Conservation (phyloP, 768 basidiomycete species). For the Exidia glandulosa region DNA sequence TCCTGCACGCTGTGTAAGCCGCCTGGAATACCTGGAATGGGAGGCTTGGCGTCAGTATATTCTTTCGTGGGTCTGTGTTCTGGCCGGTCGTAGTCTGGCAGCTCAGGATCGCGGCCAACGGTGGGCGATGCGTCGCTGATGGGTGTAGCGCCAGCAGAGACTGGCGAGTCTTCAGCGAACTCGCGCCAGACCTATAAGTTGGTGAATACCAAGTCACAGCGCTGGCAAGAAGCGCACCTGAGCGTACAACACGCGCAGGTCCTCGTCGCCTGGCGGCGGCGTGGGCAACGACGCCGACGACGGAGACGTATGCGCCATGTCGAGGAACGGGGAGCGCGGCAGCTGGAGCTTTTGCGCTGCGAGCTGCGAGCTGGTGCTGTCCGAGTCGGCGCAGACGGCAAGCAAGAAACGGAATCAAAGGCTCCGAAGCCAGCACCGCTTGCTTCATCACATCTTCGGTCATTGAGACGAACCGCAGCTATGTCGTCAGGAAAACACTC, state of each 20-base stretch:
- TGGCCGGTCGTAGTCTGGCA: neutral
- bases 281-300: constrained; percentile 2
- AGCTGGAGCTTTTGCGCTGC: too few relatives aligned
- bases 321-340: too few relatives aligned
- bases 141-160: constrained; percentile 9
- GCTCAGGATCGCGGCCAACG: neutral
- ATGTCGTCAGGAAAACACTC: too few relatives aligned
- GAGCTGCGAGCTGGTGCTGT: too few relatives aligned
- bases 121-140: neutral
- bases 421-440: too few relatives aligned
- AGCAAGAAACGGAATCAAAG: too few relatives aligned
- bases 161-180: constrained; percentile 41
- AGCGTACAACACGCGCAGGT: constrained; percentile 63
- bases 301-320: neutral
- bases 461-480: too few relatives aligned
- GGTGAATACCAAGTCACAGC: neutral
- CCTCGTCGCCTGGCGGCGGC: constrained; percentile 49
- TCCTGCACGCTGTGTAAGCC: neutral
- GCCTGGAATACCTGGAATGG: neutral
- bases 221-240: constrained; percentile 19
- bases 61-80: neutral
- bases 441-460: too few relatives aligned
- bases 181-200: constrained; percentile 45
- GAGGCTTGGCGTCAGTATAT: neutral
- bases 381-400: too few relatives aligned